phyloP scores from a whole-genome alignment of 2,329 filamentous ascomycete genomes.

The Colletotrichum incanum region DNA sequence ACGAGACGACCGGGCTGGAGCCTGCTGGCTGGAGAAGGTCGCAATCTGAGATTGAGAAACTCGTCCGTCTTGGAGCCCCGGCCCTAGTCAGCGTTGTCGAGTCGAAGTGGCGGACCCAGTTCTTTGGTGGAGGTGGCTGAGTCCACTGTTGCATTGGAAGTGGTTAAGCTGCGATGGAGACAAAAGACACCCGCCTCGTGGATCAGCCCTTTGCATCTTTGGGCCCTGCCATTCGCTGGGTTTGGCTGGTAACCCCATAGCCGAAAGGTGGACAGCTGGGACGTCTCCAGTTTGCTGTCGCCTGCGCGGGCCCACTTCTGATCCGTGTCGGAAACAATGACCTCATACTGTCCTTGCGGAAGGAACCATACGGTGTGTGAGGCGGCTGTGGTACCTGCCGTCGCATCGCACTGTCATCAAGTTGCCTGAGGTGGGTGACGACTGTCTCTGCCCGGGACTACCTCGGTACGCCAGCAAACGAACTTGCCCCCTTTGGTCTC shows the following conservation, averaged over 20 bases:
- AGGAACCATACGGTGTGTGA: not conserved
- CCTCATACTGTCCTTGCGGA: conserved; percentile 32
- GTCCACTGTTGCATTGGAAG: conserved; percentile 21
- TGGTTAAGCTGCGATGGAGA: conserved; percentile 29
- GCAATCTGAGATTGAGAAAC: conserved; percentile 1
- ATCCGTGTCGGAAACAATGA: conserved; percentile 36
- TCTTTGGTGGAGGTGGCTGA: conserved; percentile 13
- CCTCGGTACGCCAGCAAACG: conserved; percentile 14
- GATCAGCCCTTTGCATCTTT: conserved; percentile 19
- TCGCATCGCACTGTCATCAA: not conserved
- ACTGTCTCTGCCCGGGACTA: not conserved
- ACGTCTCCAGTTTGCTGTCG: conserved; percentile 33
- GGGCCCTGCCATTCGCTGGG: conserved; percentile 19
- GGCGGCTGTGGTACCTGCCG: not conserved
- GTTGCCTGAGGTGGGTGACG: not conserved
- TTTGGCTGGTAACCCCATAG: not conserved
- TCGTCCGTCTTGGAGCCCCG: not conserved
- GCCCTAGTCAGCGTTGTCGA: not conserved
- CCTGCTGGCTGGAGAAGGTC: not conserved
- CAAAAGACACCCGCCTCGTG: conserved; percentile 21
- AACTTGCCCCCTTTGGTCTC: not conserved
- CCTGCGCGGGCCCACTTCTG: conserved; percentile 5
- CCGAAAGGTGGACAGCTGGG: not conserved
- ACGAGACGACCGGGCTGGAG: not conserved
- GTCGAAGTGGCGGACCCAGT: conserved; percentile 6